Percentiles rank a stretch among this genome's conserved stretches.
Conservation (phyloP, 192 early-diverging fungal genomes). For the Coemansia sp. region DNA sequence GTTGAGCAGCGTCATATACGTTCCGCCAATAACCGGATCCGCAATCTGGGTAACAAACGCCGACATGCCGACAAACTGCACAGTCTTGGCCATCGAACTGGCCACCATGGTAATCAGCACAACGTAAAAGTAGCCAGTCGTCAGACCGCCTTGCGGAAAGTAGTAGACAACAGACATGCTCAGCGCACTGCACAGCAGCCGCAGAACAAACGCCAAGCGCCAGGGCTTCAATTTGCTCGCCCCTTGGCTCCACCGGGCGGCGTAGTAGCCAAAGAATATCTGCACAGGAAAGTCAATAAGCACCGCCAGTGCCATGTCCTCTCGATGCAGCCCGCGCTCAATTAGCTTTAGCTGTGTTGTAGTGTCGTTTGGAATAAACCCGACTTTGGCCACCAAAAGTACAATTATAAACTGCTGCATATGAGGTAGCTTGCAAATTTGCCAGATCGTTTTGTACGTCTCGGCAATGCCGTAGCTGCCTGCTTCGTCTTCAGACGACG, state of each 20-base stretch:
- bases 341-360: slow-evolving; percentile 93
- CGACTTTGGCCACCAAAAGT: slow-evolving; percentile 85
- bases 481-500: slow-evolving; percentile 30
- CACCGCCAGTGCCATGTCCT: slow-evolving; percentile 89
- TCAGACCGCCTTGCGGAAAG: slow-evolving; percentile 70
- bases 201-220: slow-evolving; percentile 86
- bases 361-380: slow-evolving; percentile 92
- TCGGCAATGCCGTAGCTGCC: slow-evolving; percentile 63
- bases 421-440: slow-evolving; percentile 80
- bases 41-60: slow-evolving; percentile 94
- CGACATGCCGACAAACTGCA: slow-evolving; percentile 94
- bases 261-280: slow-evolving; percentile 96
- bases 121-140: slow-evolving; percentile 68
- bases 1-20: slow-evolving; percentile 87
- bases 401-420: slow-evolving; percentile 83
- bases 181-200: slow-evolving; percentile 71
- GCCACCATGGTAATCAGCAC: slow-evolving; percentile 78
- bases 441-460: slow-evolving; percentile 87
- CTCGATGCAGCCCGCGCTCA: slow-evolving; percentile 91
- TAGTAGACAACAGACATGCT: slow-evolving; percentile 81
- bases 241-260: slow-evolving; percentile 92
- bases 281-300: slow-evolving; percentile 97
- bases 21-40: slow-evolving; percentile 91
- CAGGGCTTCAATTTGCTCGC: slow-evolving; percentile 83
- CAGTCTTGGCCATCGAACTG: slow-evolving; percentile 84